Base-by-base conservation (phyloP, 345 rosid genomes). In the Draba incana region DNA sequence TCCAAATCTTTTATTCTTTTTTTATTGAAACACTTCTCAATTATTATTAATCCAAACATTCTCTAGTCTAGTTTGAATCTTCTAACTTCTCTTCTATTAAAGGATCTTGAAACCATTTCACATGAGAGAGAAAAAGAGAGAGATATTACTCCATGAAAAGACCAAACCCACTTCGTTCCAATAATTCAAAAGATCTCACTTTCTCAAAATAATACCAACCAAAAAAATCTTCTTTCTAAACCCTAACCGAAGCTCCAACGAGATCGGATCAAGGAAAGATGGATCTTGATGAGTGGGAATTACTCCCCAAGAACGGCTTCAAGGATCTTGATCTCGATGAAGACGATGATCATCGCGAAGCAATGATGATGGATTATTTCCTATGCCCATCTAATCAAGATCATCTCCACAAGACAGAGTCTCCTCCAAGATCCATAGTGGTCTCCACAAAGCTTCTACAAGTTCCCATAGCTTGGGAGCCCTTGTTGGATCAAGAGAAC, bases 261-360 rank as follows among this genome's bases (percentile, higher is more conserved):
- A 48, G 31, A 52, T 62, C 75, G 2, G 54, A 38, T 66, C 72
- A 72, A 56, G 57, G 7, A 39, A 50, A 64, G 39, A 88, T 86
- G 95, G 95, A 91, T 84, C 84, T 85, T 35, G 89, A 91, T 0
- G 97, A 86, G 45, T 94, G 99, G 99, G 98, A 89, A 66, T 66
- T 89, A 47, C 85, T 94, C 6, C 84, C 95, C 10, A 80, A 68
- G 38, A 79, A 70, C 38, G 78, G 84, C 25, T 80, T 79, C 59
- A 57, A 60, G 25, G 66, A 58, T 38, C 61, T 73, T 64, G 79
- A 75, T 39, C 85, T 79, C 33, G 85, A 81, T 70, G 70, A 64
- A 7, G 83, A 78, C 5, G 75, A 85, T 2, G 61, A 52, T 56
- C 65, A 72, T 28, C 70, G 68, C 44, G 67, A 58, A 39, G 49